phyloP scores from a whole-genome alignment of 169 alveolate species.

The Neospora caninum region DNA sequence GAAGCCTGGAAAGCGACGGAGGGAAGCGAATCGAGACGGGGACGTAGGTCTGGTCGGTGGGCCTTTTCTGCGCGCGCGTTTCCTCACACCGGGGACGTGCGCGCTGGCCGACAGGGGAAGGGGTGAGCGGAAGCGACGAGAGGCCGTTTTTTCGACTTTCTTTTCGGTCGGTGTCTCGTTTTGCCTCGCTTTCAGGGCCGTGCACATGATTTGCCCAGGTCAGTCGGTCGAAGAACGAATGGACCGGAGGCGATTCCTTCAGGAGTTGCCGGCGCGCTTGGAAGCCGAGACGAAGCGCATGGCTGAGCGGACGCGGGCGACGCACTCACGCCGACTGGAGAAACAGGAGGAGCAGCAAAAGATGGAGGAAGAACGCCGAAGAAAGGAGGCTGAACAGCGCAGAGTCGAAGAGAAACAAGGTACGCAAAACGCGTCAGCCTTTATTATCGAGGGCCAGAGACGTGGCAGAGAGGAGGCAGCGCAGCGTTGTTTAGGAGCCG shows the following conservation, averaged over 20 bases:
- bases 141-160: background rate
- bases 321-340: slow-evolving; percentile 74
- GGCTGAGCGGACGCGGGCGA: slow-evolving; percentile 75
- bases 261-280: slow-evolving; percentile 21
- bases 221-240: slow-evolving; percentile 21
- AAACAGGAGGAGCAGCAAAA: slow-evolving; percentile 72
- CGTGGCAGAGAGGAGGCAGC: no score
- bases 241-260: slow-evolving; percentile 1
- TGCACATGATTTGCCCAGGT: slow-evolving; percentile 39
- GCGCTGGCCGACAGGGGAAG: background rate
- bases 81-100: no score
- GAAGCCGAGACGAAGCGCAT: slow-evolving; percentile 60
- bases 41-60: no score
- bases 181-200: slow-evolving; percentile 3
- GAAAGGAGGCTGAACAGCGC: slow-evolving; percentile 48
- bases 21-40: no score
- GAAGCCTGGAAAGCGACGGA: no score
- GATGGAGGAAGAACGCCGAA: slow-evolving; percentile 59
- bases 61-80: no score
- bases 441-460: no score
- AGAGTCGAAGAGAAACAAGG: slow-evolving; percentile 66
- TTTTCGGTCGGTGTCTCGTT: background rate
- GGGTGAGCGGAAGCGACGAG: no score
- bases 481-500: no score
- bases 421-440: background rate